phyloP scores from a whole-genome alignment of 176 grass and related monocot species.

The Hyparrhenia diplandra region DNA sequence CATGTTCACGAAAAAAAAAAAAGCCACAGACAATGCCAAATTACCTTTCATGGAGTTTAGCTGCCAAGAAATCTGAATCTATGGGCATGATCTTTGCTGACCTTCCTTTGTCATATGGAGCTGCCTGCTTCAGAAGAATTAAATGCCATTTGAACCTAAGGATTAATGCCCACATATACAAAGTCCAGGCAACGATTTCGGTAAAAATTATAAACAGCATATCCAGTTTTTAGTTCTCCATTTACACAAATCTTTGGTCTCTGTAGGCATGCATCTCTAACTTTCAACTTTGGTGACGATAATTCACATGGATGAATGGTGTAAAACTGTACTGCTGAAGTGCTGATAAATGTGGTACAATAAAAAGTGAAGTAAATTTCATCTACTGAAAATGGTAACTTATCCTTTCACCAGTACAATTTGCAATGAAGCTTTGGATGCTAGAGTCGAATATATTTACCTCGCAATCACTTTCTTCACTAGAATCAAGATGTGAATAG shows the following conservation, averaged over 20 bases:
- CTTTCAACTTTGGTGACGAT: neutral
- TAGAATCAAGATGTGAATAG: slow-evolving; percentile 63
- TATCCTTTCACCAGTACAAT: neutral
- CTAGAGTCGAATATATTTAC: slow-evolving; percentile 28
- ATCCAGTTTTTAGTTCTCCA: neutral
- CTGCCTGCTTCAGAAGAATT: slow-evolving; percentile 34
- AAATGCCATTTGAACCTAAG: slow-evolving; percentile 9
- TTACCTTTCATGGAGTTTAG: slow-evolving; percentile 75
- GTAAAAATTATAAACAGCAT: neutral
- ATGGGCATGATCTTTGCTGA: slow-evolving; percentile 60
- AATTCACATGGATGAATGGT: neutral
- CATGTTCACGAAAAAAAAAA: neutral
- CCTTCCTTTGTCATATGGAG: slow-evolving; percentile 39
- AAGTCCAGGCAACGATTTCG: neutral
- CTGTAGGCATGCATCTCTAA: neutral
- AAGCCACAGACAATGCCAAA: neutral
- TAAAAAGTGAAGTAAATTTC: neutral
- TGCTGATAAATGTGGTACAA: neutral
- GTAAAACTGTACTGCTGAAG: neutral
- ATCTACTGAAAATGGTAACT: neutral
- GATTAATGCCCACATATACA: neutral
- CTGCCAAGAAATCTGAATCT: slow-evolving; percentile 54
- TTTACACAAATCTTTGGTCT: neutral
- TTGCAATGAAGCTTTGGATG: neutral
- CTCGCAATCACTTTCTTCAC: slow-evolving; percentile 63